Percentiles rank a stretch among this genome's conserved stretches.
Conservation (phyloP, 1,284 basidiomycete species). For the Apiotrichum domesticum region DNA sequence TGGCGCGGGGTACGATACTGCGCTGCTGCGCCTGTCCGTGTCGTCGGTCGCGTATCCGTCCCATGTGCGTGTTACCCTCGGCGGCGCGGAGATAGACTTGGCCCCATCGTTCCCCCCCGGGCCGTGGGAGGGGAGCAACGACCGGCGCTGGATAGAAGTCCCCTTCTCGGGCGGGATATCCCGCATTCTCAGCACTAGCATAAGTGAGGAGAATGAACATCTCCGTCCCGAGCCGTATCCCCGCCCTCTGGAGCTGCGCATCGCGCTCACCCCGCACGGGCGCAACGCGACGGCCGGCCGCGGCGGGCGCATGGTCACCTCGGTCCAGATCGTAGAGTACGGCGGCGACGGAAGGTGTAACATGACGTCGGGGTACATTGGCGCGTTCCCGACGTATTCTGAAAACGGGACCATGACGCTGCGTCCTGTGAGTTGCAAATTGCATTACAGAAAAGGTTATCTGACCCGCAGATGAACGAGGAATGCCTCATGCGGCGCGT, state of each 20-base stretch:
- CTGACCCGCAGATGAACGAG: conserved; percentile 57
- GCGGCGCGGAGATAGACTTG: conserved; percentile 47
- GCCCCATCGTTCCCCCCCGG: conserved; percentile 17
- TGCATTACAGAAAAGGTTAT: too few species aligned
- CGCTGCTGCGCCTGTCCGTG: conserved; percentile 63
- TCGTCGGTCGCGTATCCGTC: conserved; percentile 60
- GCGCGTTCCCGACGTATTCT: conserved; percentile 65
- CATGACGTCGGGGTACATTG: conserved; percentile 56
- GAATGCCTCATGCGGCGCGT: conserved; percentile 77
- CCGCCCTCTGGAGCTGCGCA: conserved; percentile 49
- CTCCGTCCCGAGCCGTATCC: too few species aligned
- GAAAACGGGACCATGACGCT: conserved; percentile 33
- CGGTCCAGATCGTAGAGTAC: conserved; percentile 68
- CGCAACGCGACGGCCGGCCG: conserved; percentile 56
- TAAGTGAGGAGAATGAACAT: conserved; percentile 5
- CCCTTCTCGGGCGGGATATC: conserved; percentile 18
- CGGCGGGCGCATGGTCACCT: conserved; percentile 56
- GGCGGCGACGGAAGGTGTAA: conserved; percentile 62
- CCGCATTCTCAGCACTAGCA: neutral
- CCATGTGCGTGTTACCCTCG: conserved; percentile 59
- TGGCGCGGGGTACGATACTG: neutral
- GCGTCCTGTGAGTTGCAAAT: conserved; percentile 28
- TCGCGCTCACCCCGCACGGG: conserved; percentile 54
- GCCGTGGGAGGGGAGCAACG: conserved; percentile 32
- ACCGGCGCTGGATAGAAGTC: conserved; percentile 44